Evolutionary conservation across 2,329 filamentous ascomycete species (phyloP).

Genomic region (Diaporthe australafricana): DNA sequence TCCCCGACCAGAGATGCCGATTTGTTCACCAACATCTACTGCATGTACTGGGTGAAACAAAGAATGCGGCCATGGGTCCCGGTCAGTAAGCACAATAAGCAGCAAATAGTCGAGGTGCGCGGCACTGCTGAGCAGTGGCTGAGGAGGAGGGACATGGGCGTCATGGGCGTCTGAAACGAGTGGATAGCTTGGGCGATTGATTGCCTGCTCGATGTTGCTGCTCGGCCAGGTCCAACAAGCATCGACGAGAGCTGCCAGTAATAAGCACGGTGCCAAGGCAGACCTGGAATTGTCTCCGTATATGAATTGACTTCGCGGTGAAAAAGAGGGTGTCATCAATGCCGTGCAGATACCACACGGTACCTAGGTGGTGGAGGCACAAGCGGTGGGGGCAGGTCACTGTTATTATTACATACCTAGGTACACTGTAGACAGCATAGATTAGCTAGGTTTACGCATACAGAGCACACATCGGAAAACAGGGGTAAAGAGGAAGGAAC

Average conservation of each 20-base stretch:
- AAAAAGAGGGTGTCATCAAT: neutral
- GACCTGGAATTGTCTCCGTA: too few relatives aligned
- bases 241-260: too few relatives aligned
- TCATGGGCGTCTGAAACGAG: neutral
- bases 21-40: neutral
- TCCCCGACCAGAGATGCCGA: neutral
- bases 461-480: neutral
- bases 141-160: neutral
- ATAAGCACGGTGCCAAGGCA: neutral
- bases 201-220: neutral
- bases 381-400: neutral
- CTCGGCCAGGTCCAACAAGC: neutral
- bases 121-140: neutral
- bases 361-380: neutral
- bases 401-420: neutral
- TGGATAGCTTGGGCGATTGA: neutral
- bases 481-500: slow-evolving; percentile 19
- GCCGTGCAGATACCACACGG: neutral
- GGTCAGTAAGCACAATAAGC: slow-evolving; percentile 5
- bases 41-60: slow-evolving; percentile 13
- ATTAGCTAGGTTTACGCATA: too few relatives aligned
- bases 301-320: neutral
- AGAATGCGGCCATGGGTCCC: slow-evolving; percentile 3
- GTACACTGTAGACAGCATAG: neutral
- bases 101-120: neutral